Percentiles rank a stretch among this genome's conserved stretches.
Evolutionary conservation across 768 basidiomycete genomes (phyloP).

Genomic region (Termitomyces sp.): DNA sequence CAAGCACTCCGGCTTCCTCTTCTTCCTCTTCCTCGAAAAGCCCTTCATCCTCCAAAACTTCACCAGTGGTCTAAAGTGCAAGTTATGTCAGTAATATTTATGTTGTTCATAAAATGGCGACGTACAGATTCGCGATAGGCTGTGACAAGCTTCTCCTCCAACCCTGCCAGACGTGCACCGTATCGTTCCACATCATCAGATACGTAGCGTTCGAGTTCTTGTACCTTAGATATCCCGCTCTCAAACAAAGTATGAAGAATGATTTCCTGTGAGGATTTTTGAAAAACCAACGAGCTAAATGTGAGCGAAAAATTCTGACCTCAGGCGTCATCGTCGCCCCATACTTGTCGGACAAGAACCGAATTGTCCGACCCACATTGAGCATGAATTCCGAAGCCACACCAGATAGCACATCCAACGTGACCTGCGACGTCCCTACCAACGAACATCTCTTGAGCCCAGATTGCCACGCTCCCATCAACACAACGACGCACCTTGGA

Average conservation of each 20-base stretch:
- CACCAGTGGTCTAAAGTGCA: constrained; percentile 33
- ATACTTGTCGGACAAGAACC: constrained; percentile 79
- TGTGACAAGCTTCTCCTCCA: constrained; percentile 81
- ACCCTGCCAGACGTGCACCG: constrained; percentile 66
- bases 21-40: constrained; percentile 56
- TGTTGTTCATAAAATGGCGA: constrained; percentile 7
- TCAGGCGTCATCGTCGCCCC: constrained; percentile 77
- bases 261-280: constrained; percentile 63
- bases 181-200: constrained; percentile 85
- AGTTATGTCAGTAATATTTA: neutral
- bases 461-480: neutral
- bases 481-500: constrained; percentile 63
- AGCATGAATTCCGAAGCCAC: constrained; percentile 77
- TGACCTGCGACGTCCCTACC: constrained; percentile 66
- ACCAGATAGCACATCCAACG: constrained; percentile 72
- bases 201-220: constrained; percentile 83
- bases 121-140: constrained; percentile 79
- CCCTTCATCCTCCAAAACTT: constrained; percentile 55
- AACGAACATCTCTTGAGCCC: neutral
- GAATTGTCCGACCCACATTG: constrained; percentile 84
- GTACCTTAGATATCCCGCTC: constrained; percentile 72
- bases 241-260: constrained; percentile 89
- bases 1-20: constrained; percentile 54
- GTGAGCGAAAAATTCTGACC: constrained; percentile 39
- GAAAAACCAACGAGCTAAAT: neutral